These are phyloP conservation scores for Acanthamoeba healyi DNA, from an alignment of 208 protist genomes.

Conservation along the genomic window DNA sequence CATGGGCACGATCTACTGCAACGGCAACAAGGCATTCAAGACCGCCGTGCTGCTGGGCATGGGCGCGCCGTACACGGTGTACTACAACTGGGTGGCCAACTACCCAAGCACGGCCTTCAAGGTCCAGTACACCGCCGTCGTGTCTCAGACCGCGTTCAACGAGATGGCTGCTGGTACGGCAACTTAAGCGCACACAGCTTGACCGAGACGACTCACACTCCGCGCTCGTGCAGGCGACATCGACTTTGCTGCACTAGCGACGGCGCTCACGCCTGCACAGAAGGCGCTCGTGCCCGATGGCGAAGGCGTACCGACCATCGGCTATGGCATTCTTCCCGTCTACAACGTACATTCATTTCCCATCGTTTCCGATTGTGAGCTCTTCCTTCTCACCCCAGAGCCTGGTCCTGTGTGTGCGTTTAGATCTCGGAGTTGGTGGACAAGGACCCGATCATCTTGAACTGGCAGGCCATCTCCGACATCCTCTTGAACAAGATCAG, in stretches of 20 bases:
- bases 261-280: background rate
- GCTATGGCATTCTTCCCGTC: background rate
- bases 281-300: background rate
- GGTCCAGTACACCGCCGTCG: background rate
- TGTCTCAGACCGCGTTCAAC: background rate
- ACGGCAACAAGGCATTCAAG: conserved; percentile 21
- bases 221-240: background rate
- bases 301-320: background rate
- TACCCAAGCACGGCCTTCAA: conserved; percentile 36
- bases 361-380: background rate
- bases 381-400: no score
- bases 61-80: background rate
- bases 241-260: background rate
- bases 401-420: background rate
- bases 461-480: conserved; percentile 16
- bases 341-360: background rate
- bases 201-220: background rate
- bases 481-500: background rate
- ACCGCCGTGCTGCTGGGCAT: conserved; percentile 45
- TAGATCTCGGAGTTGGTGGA: background rate
- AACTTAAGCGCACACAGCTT: background rate
- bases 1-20: conserved; percentile 48
- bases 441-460: background rate
- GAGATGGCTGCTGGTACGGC: background rate
- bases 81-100: conserved; percentile 12